Percentiles rank a stretch among this genome's conserved stretches.
phyloP scores from a whole-genome alignment of 2,329 filamentous ascomycete genomes.

The Fusarium hostae region DNA sequence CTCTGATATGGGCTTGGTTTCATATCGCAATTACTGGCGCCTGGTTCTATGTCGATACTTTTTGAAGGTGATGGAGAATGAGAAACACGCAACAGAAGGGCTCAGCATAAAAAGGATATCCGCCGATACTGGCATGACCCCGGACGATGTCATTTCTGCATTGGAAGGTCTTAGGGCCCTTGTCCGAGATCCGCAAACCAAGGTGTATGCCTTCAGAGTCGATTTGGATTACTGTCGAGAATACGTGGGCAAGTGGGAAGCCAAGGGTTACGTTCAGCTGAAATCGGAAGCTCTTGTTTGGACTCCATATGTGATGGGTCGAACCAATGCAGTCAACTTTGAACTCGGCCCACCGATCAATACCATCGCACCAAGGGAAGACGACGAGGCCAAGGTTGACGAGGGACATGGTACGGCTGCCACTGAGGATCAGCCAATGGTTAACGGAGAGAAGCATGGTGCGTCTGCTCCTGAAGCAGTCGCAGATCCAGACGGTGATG shows the following conservation, averaged over 20 bases:
- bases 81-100: constrained; percentile 55
- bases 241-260: constrained; percentile 89
- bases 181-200: constrained; percentile 88
- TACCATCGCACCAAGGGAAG: constrained; percentile 87
- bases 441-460: constrained; percentile 41
- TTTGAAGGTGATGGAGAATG: constrained; percentile 58
- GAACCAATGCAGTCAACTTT: constrained; percentile 82
- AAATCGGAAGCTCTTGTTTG: constrained; percentile 85
- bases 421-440: constrained; percentile 32
- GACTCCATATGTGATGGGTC: constrained; percentile 98
- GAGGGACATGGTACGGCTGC: constrained; percentile 44
- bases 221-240: constrained; percentile 87
- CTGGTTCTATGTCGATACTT: constrained; percentile 88
- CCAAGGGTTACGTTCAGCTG: constrained; percentile 87
- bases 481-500: neutral
- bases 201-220: constrained; percentile 87
- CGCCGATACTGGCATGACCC: constrained; percentile 91
- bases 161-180: constrained; percentile 90
- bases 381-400: constrained; percentile 64
- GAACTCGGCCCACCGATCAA: constrained; percentile 84
- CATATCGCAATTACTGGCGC: constrained; percentile 97
- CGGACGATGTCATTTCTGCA: constrained; percentile 94
- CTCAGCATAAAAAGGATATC: constrained; percentile 77
- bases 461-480: constrained; percentile 5
- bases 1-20: constrained; percentile 97